Evolutionary conservation across 1,284 basidiomycete genomes (phyloP), one percentile per base, ranked within the genome.

Genomic region (Xerocomus minutiporus): DNA sequence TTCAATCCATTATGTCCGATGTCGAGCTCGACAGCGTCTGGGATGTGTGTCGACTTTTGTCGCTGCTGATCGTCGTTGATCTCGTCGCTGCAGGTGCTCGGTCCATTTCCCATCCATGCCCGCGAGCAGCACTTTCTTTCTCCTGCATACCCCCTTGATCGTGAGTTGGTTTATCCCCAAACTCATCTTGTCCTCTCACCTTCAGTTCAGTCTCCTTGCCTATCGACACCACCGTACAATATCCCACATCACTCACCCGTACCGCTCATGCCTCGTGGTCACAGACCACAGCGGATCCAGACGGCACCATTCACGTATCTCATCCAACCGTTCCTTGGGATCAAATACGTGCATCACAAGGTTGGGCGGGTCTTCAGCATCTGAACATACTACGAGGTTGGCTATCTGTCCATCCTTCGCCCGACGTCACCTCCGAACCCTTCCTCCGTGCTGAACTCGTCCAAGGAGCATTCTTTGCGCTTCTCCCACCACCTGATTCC

Each of bases 281-380:
- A 17, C 72, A 65, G 45, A 66, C 70, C 28, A 59, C 60, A 11
- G 69, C 77, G 12, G 66, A 71, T 45, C 56, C 57, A 0, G 62
- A 78, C 31, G 83, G 83, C 6, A 69, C 72, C 44, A 69, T 91
- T 13, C 64, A 73, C 13, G 68, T 91, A 7, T 79, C 81, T 0
- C 87, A 86, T 57, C 84, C 84, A 8, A 56, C 51, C 25, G 43
- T 54, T 45, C 83, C 88, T 49, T 92, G 89, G 89, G 64, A 75
- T 29, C 70, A 73, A 46, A 73, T 92, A 45, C 81, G 87, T 17
- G 72, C 76, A 36, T 83, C 82, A 1, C 84, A 90, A 69, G 90
- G 89, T n/a, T 91, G 89, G 89, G 84, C 88, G 17, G 84, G 79
- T 13, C 67, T 91, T 26, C 89, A 92, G 63, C 85, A 91, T 60